Evolutionary conservation across 805 yeast genomes (phyloP), one percentile per base, ranked within the genome.

Genomic region (Groenewaldozyma tartarivorans): DNA sequence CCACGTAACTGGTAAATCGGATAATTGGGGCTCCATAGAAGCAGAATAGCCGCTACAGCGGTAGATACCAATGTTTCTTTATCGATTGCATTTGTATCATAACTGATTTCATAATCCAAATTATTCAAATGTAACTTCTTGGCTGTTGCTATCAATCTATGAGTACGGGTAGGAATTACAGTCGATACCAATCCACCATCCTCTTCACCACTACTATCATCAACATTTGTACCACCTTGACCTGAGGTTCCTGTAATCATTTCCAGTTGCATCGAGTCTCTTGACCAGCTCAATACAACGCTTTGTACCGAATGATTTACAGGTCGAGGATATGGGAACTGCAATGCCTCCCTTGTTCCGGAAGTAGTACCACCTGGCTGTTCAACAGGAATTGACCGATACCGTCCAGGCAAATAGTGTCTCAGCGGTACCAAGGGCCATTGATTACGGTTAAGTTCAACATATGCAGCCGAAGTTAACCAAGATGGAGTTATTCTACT

Each of bases 21-120:
- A 36, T 40, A 32, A 32, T 21, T 32, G 34, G 39, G 39, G n/a
- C 21, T 29, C 45, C 45, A 42, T 16, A 15, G 38, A 3, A 37
- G 34, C 41, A 42, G 29, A 29, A 42, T 33, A 6, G 41, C 35
- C 11, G 33, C 45, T 17, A 42, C 29, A 11, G 35, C 34, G 13
- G 45, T 31, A 9, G 45, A 20, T 6, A 42, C 19, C 33, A 42
- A 26, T 5, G 39, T 35, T 11, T 36, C 44, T n/a, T 31, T 29
- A 38, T 36, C 39, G 9, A 41, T n/a, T 11, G 20, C 27, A 2
- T 16, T 6, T 11, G 39, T 29, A 21, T 41, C 40, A 36, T 21
- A 41, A 24, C 36, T 6, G n/a, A 41, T 15, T 32, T 41, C 40
- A 36, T 41, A 41, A 24, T 41, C 44, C 19, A 36, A 7, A 6